Conservation (phyloP, 345 rosid genomes). For the Pistacia vera region DNA sequence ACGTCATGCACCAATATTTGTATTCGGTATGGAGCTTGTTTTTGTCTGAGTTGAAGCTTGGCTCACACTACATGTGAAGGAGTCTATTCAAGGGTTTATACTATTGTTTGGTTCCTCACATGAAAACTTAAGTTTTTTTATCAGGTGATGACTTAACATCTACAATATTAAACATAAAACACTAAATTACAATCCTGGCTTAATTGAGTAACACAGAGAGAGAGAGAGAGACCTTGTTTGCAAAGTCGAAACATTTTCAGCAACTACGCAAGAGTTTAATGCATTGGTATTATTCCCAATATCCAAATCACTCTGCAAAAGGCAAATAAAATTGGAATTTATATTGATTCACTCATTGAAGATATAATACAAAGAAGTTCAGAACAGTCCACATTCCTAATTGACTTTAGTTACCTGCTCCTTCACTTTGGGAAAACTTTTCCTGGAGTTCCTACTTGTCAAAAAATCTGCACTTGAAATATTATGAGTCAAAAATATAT, state of each 20-base stretch:
- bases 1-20: too few species aligned
- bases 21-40: too few species aligned
- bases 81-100: too few species aligned
- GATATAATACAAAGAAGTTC: slow-evolving; percentile 9
- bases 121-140: too few species aligned
- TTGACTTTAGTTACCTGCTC: slow-evolving; percentile 56
- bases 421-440: slow-evolving; percentile 4
- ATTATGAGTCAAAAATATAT: slow-evolving; percentile 1
- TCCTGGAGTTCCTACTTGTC: not conserved
- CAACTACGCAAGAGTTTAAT: slow-evolving; percentile 25
- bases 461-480: slow-evolving; percentile 14
- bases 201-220: not conserved
- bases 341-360: not conserved
- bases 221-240: slow-evolving; percentile 38
- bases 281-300: slow-evolving; percentile 26
- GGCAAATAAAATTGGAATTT: not conserved
- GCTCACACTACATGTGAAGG: too few species aligned
- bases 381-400: not conserved
- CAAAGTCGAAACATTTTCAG: slow-evolving; percentile 26
- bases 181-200: not conserved
- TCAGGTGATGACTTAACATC: too few species aligned
- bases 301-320: slow-evolving; percentile 36
- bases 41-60: too few species aligned
- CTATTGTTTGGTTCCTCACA: too few species aligned
- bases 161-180: not conserved